Base-by-base conservation (phyloP, 306 rosid species). In the Vachellia pachyceras region DNA sequence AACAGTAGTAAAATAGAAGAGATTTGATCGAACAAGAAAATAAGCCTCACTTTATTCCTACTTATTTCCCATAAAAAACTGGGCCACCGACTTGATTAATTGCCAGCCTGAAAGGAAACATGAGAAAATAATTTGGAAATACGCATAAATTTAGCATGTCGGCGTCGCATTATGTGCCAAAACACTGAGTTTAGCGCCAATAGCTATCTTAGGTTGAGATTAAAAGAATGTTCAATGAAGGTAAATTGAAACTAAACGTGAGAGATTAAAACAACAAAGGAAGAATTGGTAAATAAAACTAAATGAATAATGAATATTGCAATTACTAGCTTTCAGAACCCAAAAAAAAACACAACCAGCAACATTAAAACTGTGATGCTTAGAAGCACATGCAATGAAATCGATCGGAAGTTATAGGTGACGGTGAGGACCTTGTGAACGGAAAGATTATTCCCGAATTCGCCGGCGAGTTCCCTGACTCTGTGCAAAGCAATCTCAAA, bases 381-480 rank as follows among this genome's bases (percentile, higher is more conserved):
- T 57, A 8, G 35, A 22, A 57, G 4, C 13, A 3, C 64, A 57
- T 57, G 64, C 64, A 55, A 20, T 11, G 22, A 57, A 57, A 57
- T 7, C 7, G 64, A 57, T 10, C 10, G 64, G 20, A 57, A 57
- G 35, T 5, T 23, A 57, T 57, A 3, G 23, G 64, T 22, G 8
- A 57, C 14, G 13, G 14, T 40, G 46, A 36, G 60, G 33, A 92
- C 99, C 99, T 91, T 65, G 68, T 93, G 90, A 83, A 95, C 90
- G 69, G 72, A 69, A 33, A 95, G 99, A 78, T 93, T 95, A 11
- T 76, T 52, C 75, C 93, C 97, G 42, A 80, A 90, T 77, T 90
- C 90, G 1, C 84, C 93, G 47, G 97, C 96, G 87, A 95, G 99
- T 40, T 89, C 87, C 70, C 71, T 86, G 81, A 95, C 99, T 2